Percentiles rank a stretch among this genome's conserved stretches.
phyloP scores from a whole-genome alignment of 768 basidiomycete genomes.

The Lactarius pseudohatsudake region DNA sequence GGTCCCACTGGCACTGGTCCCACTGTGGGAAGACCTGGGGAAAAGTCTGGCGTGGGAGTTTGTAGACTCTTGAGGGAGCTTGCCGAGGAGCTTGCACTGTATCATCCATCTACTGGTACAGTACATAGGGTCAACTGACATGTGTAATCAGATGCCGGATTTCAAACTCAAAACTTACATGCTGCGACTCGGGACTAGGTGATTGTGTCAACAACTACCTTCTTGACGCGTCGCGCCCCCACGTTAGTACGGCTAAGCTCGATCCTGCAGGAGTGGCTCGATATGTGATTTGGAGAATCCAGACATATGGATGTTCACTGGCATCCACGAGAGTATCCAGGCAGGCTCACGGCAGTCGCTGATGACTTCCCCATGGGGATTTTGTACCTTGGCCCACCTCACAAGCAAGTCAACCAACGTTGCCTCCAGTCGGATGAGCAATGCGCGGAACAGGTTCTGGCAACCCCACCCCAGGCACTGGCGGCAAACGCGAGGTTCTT shows the following conservation, averaged over 20 bases:
- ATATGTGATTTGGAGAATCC: background rate
- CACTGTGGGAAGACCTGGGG: background rate
- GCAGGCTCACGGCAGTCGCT: background rate
- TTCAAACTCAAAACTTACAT: background rate
- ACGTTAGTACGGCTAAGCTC: background rate
- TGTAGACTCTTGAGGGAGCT: background rate
- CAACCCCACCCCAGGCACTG: constrained; percentile 4
- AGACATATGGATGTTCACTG: background rate
- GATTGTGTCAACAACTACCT: no score
- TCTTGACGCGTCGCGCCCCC: background rate
- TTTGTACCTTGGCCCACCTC: background rate
- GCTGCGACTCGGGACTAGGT: background rate
- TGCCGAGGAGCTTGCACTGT: no score
- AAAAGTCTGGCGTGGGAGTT: background rate
- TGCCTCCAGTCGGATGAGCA: background rate
- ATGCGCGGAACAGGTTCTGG: background rate
- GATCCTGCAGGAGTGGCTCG: background rate
- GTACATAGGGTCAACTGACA: background rate
- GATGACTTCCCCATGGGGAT: constrained; percentile 9
- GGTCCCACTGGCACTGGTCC: background rate
- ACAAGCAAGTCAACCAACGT: background rate
- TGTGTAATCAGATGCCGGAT: background rate
- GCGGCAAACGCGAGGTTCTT: background rate
- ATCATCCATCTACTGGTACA: no score
- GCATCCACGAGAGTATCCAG: background rate